These are phyloP conservation scores for Arthrobotrys sphaeroides DNA, from an alignment of 2,329 filamentous ascomycete species.

Conservation along the genomic window DNA sequence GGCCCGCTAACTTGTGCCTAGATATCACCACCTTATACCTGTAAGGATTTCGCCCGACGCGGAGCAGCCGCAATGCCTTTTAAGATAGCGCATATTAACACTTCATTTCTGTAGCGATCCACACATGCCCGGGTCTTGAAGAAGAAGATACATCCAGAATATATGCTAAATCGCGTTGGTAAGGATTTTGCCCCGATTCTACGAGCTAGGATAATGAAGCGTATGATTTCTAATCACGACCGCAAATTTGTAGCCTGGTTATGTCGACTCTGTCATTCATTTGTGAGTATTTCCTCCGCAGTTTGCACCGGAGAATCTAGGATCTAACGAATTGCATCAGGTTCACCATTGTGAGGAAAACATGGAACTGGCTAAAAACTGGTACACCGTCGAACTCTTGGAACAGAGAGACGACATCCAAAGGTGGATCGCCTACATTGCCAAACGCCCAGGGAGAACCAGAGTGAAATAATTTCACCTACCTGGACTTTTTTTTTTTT, in stretches of 20 bases:
- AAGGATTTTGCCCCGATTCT: background rate
- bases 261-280: constrained; percentile 70
- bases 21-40: constrained; percentile 89
- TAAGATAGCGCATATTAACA: too few relatives aligned
- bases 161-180: constrained; percentile 76
- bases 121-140: constrained; percentile 80
- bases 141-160: constrained; percentile 79
- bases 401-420: constrained; percentile 75
- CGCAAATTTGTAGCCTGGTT: constrained; percentile 32
- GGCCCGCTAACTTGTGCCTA: constrained; percentile 72
- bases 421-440: constrained; percentile 71
- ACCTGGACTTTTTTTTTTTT: background rate
- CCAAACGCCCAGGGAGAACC: constrained; percentile 52
- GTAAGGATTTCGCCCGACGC: constrained; percentile 27
- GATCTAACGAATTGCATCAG: constrained; percentile 62
- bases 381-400: constrained; percentile 77
- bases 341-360: constrained; percentile 79
- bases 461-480: constrained; percentile 35
- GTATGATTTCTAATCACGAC: background rate
- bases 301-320: background rate
- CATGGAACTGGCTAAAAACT: constrained; percentile 78
- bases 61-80: too few relatives aligned
- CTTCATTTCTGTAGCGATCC: constrained; percentile 63
- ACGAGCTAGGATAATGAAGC: too few relatives aligned
- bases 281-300: constrained; percentile 26